Conservation (phyloP, 352 stramenopile species). For the Globisporangium yorkense region DNA sequence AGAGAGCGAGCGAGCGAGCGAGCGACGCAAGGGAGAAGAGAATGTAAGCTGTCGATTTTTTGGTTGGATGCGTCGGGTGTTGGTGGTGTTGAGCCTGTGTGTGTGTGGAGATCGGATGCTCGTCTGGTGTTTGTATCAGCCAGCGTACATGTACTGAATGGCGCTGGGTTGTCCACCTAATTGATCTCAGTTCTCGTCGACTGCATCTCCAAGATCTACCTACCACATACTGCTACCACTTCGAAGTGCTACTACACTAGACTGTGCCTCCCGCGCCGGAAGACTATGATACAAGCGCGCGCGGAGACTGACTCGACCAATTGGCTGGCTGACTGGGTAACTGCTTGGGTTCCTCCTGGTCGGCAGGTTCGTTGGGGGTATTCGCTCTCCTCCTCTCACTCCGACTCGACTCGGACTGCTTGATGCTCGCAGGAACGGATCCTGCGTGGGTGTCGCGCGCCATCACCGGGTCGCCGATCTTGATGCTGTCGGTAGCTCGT, state of each 20-base stretch:
- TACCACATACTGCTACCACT: too few species aligned
- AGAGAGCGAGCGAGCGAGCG: not conserved
- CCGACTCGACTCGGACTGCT: not conserved
- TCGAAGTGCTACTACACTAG: too few species aligned
- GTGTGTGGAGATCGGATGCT: not conserved
- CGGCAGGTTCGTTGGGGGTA: not conserved
- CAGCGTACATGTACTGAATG: too few species aligned
- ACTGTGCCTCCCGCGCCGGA: not conserved
- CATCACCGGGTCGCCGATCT: not conserved
- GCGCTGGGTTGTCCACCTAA: too few species aligned
- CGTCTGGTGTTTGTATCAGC: too few species aligned
- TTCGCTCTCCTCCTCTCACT: not conserved
- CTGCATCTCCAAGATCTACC: too few species aligned
- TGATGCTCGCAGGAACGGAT: not conserved
- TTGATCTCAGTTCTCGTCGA: too few species aligned
- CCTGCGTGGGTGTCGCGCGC: not conserved
- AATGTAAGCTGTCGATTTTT: constrained; percentile 18
- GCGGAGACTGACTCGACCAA: not conserved
- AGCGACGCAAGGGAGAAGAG: not conserved
- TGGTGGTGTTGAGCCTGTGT: not conserved
- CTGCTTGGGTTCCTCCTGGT: not conserved
- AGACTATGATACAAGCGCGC: not conserved
- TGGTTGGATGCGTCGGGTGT: constrained; percentile 5
- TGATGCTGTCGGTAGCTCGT: not conserved
- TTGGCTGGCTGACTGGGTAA: not conserved